These are phyloP conservation scores for Clonostachys sp. DNA, from an alignment of 2,329 filamentous ascomycete genomes.

Conservation along the genomic window DNA sequence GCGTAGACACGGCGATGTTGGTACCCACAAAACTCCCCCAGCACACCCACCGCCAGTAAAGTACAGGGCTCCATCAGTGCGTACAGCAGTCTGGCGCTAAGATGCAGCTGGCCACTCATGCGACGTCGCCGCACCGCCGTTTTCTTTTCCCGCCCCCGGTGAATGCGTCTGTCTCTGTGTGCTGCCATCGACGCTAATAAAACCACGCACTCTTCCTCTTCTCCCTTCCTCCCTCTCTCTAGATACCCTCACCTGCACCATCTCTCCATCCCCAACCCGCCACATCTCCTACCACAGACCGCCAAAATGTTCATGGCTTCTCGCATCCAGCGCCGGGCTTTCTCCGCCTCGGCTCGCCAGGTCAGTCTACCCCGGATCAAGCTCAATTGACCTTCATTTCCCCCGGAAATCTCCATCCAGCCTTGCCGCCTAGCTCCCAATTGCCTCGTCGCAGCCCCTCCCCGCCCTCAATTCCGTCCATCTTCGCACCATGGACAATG, in stretches of 20 bases:
- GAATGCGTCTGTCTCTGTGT: neutral
- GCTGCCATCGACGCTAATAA: neutral
- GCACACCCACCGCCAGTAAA: no score
- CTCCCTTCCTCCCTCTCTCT: neutral
- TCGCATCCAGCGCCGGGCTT: constrained; percentile 70
- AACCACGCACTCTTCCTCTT: neutral
- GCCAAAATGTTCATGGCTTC: constrained; percentile 69
- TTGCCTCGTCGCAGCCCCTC: no score
- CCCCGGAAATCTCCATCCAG: no score
- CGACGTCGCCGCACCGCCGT: neutral
- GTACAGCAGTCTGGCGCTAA: no score
- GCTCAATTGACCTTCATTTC: neutral
- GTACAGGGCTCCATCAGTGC: no score
- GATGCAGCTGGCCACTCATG: no score
- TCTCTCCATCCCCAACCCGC: neutral
- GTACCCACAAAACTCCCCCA: no score
- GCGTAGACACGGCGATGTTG: no score
- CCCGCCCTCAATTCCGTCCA: constrained; percentile 1
- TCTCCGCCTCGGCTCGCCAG: constrained; percentile 74
- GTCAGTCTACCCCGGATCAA: constrained; percentile 43
- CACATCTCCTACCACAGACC: constrained; percentile 8
- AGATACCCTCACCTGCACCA: neutral
- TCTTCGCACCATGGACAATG: constrained; percentile 3
- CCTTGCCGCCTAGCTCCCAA: no score
- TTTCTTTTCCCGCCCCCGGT: neutral